Conservation (phyloP, 176 grass and related monocot genomes). For the Coix lacrymajobi region DNA sequence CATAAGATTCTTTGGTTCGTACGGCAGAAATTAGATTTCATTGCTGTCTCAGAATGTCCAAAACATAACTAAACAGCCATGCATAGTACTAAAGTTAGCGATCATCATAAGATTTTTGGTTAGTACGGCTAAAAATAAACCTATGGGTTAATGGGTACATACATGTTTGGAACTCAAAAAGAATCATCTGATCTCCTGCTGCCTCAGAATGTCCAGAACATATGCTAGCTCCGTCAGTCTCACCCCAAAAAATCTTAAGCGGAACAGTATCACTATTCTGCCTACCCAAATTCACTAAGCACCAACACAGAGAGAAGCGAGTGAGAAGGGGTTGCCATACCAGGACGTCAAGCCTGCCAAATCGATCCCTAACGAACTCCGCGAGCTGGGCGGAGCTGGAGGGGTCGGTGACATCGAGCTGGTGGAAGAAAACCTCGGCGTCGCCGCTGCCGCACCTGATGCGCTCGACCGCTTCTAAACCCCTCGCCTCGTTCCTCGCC, state of each 20-base stretch:
- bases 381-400: conserved; percentile 37
- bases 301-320: background rate
- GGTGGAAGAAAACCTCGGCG: conserved; percentile 52
- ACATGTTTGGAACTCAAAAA: no score
- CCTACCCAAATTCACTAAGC: background rate
- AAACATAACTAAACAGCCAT: no score
- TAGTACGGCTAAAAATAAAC: no score
- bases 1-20: background rate
- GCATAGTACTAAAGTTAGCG: no score
- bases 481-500: conserved; percentile 63
- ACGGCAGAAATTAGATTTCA: no score
- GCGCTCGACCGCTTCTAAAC: conserved; percentile 36
- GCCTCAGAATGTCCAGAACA: no score
- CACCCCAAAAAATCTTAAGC: no score
- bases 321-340: conserved; percentile 15
- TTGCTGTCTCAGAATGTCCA: no score
- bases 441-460: conserved; percentile 8
- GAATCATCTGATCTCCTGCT: no score
- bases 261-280: background rate
- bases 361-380: conserved; percentile 46
- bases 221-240: no score
- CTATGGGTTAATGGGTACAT: no score
- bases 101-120: background rate
- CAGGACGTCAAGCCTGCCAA: conserved; percentile 57
- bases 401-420: conserved; percentile 55